phyloP scores from a whole-genome alignment of 768 basidiomycete genomes.

The Agaricus sinodeliciosus region DNA sequence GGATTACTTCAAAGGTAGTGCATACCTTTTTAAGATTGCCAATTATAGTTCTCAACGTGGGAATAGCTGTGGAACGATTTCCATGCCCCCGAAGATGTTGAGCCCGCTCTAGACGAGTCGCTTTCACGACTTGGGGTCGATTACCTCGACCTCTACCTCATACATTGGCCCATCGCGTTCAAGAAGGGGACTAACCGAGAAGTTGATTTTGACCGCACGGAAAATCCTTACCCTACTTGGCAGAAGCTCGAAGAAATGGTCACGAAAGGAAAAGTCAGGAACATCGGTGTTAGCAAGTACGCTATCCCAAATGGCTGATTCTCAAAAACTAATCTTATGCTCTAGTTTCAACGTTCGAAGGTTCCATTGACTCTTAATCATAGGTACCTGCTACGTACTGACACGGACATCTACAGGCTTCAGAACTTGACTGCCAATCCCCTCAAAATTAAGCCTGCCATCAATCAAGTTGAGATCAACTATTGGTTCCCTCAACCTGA shows the following conservation, averaged over 20 bases:
- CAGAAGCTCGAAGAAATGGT: conserved; percentile 74
- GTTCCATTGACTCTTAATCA: conserved; percentile 8
- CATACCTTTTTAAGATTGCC: background rate
- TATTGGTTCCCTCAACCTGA: conserved; percentile 76
- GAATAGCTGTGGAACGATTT: conserved; percentile 68
- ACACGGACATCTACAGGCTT: conserved; percentile 29
- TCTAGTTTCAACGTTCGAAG: conserved; percentile 55
- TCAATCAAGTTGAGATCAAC: conserved; percentile 76
- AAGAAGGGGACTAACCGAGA: conserved; percentile 41
- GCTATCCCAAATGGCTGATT: background rate
- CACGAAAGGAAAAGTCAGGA: conserved; percentile 66
- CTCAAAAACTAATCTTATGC: background rate
- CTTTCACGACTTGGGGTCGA: conserved; percentile 52
- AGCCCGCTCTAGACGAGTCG: conserved; percentile 59
- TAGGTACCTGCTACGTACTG: background rate
- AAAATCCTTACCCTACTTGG: conserved; percentile 75
- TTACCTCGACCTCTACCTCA: conserved; percentile 77
- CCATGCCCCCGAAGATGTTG: conserved; percentile 70
- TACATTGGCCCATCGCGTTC: conserved; percentile 60
- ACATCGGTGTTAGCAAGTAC: conserved; percentile 83
- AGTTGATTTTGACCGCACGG: conserved; percentile 52
- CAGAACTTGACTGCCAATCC: conserved; percentile 58
- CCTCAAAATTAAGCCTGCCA: conserved; percentile 53
- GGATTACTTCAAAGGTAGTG: conserved; percentile 56
- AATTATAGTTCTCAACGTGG: background rate